Percentiles rank a stretch among this genome's conserved stretches.
phyloP scores from a whole-genome alignment of 139 green algal genomes.

The Spirogloea muscicola region DNA sequence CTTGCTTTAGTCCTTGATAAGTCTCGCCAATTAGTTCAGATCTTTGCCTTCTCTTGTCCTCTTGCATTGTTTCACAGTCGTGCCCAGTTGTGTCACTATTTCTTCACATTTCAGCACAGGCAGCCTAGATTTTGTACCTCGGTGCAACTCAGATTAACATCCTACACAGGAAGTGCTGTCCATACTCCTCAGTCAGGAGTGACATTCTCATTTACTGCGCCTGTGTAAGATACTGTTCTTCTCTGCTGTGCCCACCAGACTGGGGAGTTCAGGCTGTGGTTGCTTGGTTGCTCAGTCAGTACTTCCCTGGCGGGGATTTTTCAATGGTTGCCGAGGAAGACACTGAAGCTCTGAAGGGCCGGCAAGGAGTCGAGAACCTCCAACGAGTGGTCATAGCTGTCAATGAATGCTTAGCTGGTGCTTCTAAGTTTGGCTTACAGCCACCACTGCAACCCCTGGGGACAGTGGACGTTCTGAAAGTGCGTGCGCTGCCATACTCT shows the following conservation, averaged over 20 bases:
- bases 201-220: neutral
- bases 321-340: conserved; percentile 53
- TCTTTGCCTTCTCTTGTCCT: neutral
- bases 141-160: too few species aligned
- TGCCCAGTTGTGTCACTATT: neutral
- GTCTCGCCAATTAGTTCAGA: neutral
- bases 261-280: conserved; percentile 56
- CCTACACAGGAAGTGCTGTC: neutral
- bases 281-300: conserved; percentile 19
- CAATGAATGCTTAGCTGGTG: conserved; percentile 61
- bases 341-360: conserved; percentile 40
- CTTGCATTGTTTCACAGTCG: neutral
- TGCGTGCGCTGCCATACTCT: neutral
- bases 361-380: conserved; percentile 30
- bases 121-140: neutral
- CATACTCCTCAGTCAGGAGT: neutral
- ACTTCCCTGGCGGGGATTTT: conserved; percentile 34
- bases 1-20: neutral
- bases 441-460: conserved; percentile 2
- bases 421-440: conserved; percentile 18
- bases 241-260: conserved; percentile 41
- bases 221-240: neutral
- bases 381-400: conserved; percentile 76
- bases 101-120: neutral
- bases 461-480: conserved; percentile 32